These are phyloP conservation scores for Candida sanyaensis DNA, from an alignment of 1,139 yeast species.

Conservation along the genomic window DNA sequence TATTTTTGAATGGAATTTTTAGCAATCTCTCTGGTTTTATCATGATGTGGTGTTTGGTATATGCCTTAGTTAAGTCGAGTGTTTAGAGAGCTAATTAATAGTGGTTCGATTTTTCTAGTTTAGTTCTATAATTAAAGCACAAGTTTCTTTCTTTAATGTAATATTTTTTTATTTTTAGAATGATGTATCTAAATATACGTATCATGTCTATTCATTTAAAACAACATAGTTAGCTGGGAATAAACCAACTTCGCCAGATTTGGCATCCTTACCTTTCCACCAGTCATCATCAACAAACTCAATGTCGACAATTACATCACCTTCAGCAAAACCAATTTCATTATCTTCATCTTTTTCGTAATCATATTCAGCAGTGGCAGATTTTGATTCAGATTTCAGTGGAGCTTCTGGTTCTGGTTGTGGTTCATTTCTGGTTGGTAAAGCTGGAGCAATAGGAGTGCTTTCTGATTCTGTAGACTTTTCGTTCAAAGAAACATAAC, in stretches of 20 bases:
- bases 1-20: slow-evolving; percentile 57
- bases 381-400: slow-evolving; percentile 77
- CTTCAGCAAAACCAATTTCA: slow-evolving; percentile 81
- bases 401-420: slow-evolving; percentile 49
- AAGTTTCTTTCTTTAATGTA: not conserved
- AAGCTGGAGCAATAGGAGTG: slow-evolving; percentile 20
- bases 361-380: slow-evolving; percentile 67
- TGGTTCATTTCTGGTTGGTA: slow-evolving; percentile 23
- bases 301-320: slow-evolving; percentile 77
- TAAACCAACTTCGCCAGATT: slow-evolving; percentile 72
- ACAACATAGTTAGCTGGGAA: slow-evolving; percentile 90
- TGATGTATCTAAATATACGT: not conserved
- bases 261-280: slow-evolving; percentile 84
- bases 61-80: slow-evolving; percentile 53
- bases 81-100: slow-evolving; percentile 5
- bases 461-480: not conserved
- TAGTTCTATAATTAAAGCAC: too few species aligned
- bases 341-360: slow-evolving; percentile 80
- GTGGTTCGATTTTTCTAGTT: too few species aligned
- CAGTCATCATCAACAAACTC: slow-evolving; percentile 93
- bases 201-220: slow-evolving; percentile 24
- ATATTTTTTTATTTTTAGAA: not conserved
- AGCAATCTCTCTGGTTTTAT: slow-evolving; percentile 68
- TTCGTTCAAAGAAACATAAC: slow-evolving; percentile 57
- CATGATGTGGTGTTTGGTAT: slow-evolving; percentile 84